A percentile compares a stretch with the other conserved stretches of the same genome.
These are phyloP conservation scores for Inga leiocalycina DNA, from an alignment of 306 rosid species.

Conservation along the genomic window DNA sequence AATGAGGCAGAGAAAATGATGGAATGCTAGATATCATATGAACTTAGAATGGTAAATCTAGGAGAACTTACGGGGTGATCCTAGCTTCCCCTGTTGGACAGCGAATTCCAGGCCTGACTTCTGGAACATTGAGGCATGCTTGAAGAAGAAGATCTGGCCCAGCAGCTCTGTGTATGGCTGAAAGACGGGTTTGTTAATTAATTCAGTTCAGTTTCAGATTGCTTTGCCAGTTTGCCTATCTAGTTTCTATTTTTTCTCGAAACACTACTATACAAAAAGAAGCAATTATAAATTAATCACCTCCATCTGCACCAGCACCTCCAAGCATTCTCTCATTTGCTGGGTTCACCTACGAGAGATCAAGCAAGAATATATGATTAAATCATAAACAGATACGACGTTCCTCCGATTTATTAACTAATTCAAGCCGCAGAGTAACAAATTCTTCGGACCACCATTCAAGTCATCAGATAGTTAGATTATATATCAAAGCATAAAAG, in stretches of 20 bases:
- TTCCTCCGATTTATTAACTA: background rate
- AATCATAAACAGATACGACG: background rate
- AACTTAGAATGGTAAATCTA: background rate
- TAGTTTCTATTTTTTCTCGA: background rate
- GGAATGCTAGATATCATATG: background rate
- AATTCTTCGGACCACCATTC: background rate
- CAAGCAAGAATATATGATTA: background rate
- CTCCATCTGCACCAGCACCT: conserved; percentile 97
- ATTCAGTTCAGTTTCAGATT: background rate
- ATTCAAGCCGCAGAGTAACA: background rate
- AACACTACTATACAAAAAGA: background rate
- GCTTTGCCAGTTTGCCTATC: background rate
- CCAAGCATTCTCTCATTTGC: conserved; percentile 95
- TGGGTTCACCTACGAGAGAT: conserved; percentile 71
- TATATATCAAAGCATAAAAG: background rate
- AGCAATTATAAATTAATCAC: conserved; percentile 35
- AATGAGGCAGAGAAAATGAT: background rate
- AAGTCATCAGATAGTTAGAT: background rate
- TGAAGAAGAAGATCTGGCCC: conserved; percentile 79
- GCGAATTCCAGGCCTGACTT: conserved; percentile 73
- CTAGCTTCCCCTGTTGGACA: conserved; percentile 96
- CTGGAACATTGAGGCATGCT: conserved; percentile 73
- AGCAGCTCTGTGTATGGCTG: conserved; percentile 88
- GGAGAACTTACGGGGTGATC: conserved; percentile 68
- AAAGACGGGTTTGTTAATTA: background rate